Conservation (phyloP, 2,329 filamentous ascomycete species). For the Talaromyces sp. region DNA sequence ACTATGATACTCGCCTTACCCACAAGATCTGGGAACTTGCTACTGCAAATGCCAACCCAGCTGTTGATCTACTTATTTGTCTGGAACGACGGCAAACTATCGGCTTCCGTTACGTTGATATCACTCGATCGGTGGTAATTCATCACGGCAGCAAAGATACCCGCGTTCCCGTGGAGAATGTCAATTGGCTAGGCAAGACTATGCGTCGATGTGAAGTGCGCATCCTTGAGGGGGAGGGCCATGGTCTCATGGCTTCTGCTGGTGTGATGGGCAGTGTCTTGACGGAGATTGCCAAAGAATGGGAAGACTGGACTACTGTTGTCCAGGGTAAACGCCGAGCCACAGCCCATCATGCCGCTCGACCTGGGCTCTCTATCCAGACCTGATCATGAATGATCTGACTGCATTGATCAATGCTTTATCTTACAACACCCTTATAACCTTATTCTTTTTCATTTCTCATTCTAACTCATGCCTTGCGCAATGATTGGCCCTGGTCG, state of each 20-base stretch:
- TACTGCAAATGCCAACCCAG: slow-evolving; percentile 88
- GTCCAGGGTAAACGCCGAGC: slow-evolving; percentile 48
- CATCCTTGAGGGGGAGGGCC: slow-evolving; percentile 86
- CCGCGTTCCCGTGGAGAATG: slow-evolving; percentile 91
- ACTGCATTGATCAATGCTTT: neutral
- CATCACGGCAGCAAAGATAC: slow-evolving; percentile 91
- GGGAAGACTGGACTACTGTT: slow-evolving; percentile 80
- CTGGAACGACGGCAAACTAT: slow-evolving; percentile 88
- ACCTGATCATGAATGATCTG: slow-evolving; percentile 11
- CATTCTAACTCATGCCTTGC: slow-evolving; percentile 2
- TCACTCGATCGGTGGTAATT: slow-evolving; percentile 86
- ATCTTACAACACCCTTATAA: neutral
- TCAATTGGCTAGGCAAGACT: slow-evolving; percentile 88
- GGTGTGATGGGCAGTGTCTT: slow-evolving; percentile 91
- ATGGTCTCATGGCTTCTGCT: slow-evolving; percentile 94
- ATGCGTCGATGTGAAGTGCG: slow-evolving; percentile 93
- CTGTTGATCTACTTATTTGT: slow-evolving; percentile 89
- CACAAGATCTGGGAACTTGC: slow-evolving; percentile 93
- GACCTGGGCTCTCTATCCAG: slow-evolving; percentile 22
- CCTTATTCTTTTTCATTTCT: neutral
- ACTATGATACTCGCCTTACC: slow-evolving; percentile 82
- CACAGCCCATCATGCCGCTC: slow-evolving; percentile 26
- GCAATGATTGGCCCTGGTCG: slow-evolving; percentile 11
- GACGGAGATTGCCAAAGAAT: slow-evolving; percentile 91
- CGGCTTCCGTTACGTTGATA: slow-evolving; percentile 95